Evolutionary conservation across 1,284 basidiomycete genomes (phyloP).

Genomic region (Sporisorium graminicola): DNA sequence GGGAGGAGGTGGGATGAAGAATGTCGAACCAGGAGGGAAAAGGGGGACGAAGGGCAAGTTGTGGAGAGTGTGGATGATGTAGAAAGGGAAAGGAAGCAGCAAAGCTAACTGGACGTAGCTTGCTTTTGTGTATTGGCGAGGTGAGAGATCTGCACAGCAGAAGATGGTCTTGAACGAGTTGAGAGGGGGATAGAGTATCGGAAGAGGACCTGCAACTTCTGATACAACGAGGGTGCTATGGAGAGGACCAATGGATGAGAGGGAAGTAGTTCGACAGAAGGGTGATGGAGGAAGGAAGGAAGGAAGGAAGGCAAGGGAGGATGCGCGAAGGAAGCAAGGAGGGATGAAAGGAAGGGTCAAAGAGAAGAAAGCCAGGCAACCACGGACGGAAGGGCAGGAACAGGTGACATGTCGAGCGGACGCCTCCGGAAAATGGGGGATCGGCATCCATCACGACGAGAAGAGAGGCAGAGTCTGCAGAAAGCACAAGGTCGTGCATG

Average conservation of each 20-base stretch:
- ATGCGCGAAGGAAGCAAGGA: not conserved
- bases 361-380: not conserved
- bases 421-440: not conserved
- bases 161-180: slow-evolving; percentile 10
- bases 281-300: slow-evolving; percentile 13
- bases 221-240: slow-evolving; percentile 22
- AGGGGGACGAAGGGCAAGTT: not conserved
- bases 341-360: not conserved
- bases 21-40: slow-evolving; percentile 23
- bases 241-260: not conserved
- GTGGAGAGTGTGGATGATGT: not conserved
- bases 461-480: not conserved
- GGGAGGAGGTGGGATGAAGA: not conserved
- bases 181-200: slow-evolving; percentile 23
- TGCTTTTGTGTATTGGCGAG: slow-evolving; percentile 17
- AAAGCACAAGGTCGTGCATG: slow-evolving; percentile 12
- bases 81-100: slow-evolving; percentile 4
- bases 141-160: slow-evolving; percentile 29
- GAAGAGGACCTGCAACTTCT: slow-evolving; percentile 49
- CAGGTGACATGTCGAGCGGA: not conserved
- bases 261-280: slow-evolving; percentile 26
- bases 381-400: not conserved
- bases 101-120: slow-evolving; percentile 2
- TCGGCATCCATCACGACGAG: not conserved
- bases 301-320: slow-evolving; percentile 1